phyloP scores from a whole-genome alignment of 352 stramenopile species.

The Globisporangium radiosum region DNA sequence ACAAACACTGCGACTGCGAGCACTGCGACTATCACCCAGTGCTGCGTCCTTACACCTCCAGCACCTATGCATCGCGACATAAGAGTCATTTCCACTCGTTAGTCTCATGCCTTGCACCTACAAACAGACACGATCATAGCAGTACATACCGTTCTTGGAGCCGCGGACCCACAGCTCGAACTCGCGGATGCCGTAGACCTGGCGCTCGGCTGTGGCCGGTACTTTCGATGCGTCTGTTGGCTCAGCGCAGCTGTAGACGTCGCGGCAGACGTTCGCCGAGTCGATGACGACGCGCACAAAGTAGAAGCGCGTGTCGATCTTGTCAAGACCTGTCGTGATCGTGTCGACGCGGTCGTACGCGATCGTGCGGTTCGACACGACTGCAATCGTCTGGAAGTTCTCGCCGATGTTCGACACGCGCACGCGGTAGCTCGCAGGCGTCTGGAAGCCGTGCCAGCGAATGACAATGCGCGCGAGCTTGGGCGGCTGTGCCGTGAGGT shows the following conservation, averaged over 20 bases:
- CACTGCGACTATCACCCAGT: neutral
- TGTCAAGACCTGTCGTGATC: constrained; percentile 36
- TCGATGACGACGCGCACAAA: constrained; percentile 52
- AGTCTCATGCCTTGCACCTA: neutral
- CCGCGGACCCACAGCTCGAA: constrained; percentile 65
- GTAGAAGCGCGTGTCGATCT: constrained; percentile 36
- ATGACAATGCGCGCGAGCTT: constrained; percentile 54
- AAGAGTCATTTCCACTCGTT: neutral
- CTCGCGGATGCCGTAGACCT: constrained; percentile 75
- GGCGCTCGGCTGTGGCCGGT: constrained; percentile 40
- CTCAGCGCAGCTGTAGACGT: constrained; percentile 33
- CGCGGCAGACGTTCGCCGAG: constrained; percentile 38
- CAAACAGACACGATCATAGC: neutral
- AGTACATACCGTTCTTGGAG: constrained; percentile 33
- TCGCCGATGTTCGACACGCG: constrained; percentile 54
- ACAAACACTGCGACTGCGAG: neutral
- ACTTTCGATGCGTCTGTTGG: constrained; percentile 12
- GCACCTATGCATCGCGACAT: neutral
- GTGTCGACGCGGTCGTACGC: constrained; percentile 68
- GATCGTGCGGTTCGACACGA: constrained; percentile 29
- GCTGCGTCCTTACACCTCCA: neutral
- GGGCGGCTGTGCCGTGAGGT: constrained; percentile 44
- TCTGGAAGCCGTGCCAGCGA: constrained; percentile 71
- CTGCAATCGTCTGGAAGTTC: constrained; percentile 54
- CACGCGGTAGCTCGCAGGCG: constrained; percentile 44